Conservation (phyloP, 1,284 basidiomycete species). For the Vanrija humicola region DNA sequence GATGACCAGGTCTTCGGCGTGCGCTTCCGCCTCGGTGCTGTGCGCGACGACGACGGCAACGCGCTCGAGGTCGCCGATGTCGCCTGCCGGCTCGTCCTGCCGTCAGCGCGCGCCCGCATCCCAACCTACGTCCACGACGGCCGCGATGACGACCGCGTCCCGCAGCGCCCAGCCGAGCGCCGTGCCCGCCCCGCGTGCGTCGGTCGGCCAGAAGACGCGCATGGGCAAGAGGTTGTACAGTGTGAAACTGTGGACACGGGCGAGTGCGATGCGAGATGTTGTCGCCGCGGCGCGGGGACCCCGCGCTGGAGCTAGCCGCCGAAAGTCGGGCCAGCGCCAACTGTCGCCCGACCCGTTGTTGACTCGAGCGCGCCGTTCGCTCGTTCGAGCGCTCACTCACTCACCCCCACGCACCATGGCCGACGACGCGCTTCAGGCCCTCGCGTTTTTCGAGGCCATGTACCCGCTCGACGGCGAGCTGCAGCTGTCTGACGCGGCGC, state of each 20-base stretch:
- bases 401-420: background rate
- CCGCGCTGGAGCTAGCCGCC: no score
- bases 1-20: background rate
- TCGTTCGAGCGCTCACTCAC: no score
- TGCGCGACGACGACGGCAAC: background rate
- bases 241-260: no score
- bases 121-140: constrained; percentile 15
- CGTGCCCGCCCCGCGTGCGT: constrained; percentile 14
- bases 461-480: constrained; percentile 39
- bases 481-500: constrained; percentile 15
- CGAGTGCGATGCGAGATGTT: no score
- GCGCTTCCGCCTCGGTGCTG: background rate
- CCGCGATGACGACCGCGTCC: constrained; percentile 23
- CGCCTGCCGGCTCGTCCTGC: background rate
- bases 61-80: background rate
- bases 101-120: background rate
- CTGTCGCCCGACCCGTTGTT: no score
- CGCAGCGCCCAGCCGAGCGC: constrained; percentile 29
- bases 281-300: no score
- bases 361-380: no score
- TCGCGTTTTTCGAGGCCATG: constrained; percentile 42
- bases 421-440: constrained; percentile 16
- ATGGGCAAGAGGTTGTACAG: constrained; percentile 1
- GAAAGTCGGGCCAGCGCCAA: no score
- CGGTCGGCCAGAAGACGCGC: constrained; percentile 35